Conservation (phyloP, 2,329 filamentous ascomycete genomes). For the Sarocladium kiliense region DNA sequence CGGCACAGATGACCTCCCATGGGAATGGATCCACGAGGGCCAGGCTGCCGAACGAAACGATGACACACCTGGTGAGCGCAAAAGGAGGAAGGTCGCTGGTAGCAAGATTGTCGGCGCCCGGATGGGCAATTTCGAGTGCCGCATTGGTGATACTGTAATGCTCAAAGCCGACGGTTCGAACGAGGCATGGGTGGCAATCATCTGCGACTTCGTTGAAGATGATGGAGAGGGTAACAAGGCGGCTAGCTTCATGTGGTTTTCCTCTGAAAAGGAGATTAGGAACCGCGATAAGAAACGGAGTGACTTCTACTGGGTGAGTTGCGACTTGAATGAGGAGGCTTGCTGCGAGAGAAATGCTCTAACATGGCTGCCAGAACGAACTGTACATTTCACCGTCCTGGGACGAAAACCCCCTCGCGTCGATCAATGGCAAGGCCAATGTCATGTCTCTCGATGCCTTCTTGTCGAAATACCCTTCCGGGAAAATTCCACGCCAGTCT, state of each 20-base stretch:
- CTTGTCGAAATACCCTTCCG: slow-evolving; percentile 63
- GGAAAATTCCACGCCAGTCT: slow-evolving; percentile 66
- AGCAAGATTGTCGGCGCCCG: slow-evolving; percentile 70
- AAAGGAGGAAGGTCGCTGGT: slow-evolving; percentile 27
- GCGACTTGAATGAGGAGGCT: not conserved
- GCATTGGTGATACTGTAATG: slow-evolving; percentile 76
- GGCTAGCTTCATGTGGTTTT: slow-evolving; percentile 94
- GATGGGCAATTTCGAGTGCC: slow-evolving; percentile 77
- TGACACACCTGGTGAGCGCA: slow-evolving; percentile 24
- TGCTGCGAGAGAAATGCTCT: not conserved
- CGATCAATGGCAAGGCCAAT: slow-evolving; percentile 84
- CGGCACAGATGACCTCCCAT: slow-evolving; percentile 63
- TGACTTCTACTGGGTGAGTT: slow-evolving; percentile 65
- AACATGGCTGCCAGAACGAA: slow-evolving; percentile 58
- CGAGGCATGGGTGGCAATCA: slow-evolving; percentile 88
- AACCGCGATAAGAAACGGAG: slow-evolving; percentile 76
- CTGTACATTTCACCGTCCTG: slow-evolving; percentile 85
- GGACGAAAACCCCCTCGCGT: slow-evolving; percentile 79
- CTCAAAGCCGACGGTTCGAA: slow-evolving; percentile 82
- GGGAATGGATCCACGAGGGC: slow-evolving; percentile 70
- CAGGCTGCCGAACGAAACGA: slow-evolving; percentile 24
- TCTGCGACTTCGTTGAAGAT: slow-evolving; percentile 73
- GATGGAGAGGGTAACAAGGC: slow-evolving; percentile 48
- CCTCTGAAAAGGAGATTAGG: slow-evolving; percentile 81
- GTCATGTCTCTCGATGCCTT: slow-evolving; percentile 72